Conservation (phyloP, 179 eudicot genomes). For the Carnegiea gigantea region DNA sequence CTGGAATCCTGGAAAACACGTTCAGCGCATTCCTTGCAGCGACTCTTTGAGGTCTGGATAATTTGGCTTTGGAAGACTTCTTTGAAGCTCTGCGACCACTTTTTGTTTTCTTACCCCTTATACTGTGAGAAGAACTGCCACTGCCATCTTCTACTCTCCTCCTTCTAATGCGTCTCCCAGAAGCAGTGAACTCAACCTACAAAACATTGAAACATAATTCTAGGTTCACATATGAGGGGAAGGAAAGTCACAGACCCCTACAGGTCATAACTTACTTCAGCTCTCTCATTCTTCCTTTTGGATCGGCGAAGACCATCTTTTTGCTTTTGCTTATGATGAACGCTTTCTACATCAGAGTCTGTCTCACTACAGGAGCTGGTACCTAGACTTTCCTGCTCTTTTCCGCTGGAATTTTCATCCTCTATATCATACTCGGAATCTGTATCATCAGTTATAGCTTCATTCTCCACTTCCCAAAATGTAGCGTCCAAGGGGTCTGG, state of each 20-base stretch:
- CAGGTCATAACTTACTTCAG: constrained; percentile 40
- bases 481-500: constrained; percentile 77
- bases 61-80: constrained; percentile 51
- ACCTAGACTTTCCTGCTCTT: constrained; percentile 61
- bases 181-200: constrained; percentile 68
- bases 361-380: constrained; percentile 51
- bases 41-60: constrained; percentile 75
- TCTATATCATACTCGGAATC: constrained; percentile 85
- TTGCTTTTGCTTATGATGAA: constrained; percentile 40
- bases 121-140: constrained; percentile 35
- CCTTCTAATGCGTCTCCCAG: constrained; percentile 86
- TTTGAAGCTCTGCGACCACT: constrained; percentile 42
- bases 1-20: constrained; percentile 58
- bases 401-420: constrained; percentile 66
- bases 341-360: constrained; percentile 58
- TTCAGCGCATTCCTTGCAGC: constrained; percentile 85
- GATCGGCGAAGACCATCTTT: constrained; percentile 71
- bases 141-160: constrained; percentile 64
- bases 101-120: constrained; percentile 42
- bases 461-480: constrained; percentile 88
- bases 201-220: constrained; percentile 16
- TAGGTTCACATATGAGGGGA: neutral
- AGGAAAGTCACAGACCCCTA: constrained; percentile 16
- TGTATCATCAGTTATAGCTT: constrained; percentile 67
- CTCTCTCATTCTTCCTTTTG: constrained; percentile 67